Evolutionary conservation across 164 flowering plant species (phyloP), one percentile per base, ranked within the genome.

Genomic region (Vitis rupestris): DNA sequence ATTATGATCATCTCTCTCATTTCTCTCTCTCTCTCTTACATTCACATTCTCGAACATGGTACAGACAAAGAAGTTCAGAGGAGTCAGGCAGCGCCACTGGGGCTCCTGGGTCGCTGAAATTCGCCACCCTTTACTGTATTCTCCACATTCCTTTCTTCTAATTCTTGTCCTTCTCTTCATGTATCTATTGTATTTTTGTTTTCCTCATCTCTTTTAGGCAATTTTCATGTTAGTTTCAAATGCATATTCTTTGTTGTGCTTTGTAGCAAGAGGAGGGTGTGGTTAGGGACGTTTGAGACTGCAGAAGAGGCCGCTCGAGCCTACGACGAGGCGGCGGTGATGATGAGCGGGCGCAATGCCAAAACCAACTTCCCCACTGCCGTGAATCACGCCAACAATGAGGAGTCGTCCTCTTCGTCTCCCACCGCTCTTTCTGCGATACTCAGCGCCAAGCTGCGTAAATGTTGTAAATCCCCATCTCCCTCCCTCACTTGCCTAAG

Each of bases 291-390:
- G 13, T 52, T 52, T 8, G 55, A 52, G 14, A 52, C 55, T 3
- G 55, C n/a, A 4, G 55, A 52, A 8, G 55, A 52, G n/a, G 55
- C 55, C 11, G 55, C 55, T 8, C 55, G 55, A 15, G 55, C n/a
- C 55, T 52, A 52, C 55, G 55, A 52, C 55, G 55, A 52, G 55
- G 55, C 55, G 14, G 55, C 55, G 44, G 44, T 37, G 44, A 37
- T 82, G 14, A 77, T 82, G 83, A 77, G 82, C 48, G 85, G 85
- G 27, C 67, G 78, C 16, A 82, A 80, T 15, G 85, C 85, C 23
- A 82, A 82, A 63, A 82, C 85, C 2, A 82, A 82, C 63, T 82
- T 82, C 64, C 85, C 85, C 10, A 47, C 51, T 9, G 64, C 49
- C 30, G 19, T 62, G 11, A 50, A 15, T 17, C 62, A 27, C 53